Base-by-base conservation (phyloP, 2,329 filamentous ascomycete species). In the Hansfordia pulvinata region DNA sequence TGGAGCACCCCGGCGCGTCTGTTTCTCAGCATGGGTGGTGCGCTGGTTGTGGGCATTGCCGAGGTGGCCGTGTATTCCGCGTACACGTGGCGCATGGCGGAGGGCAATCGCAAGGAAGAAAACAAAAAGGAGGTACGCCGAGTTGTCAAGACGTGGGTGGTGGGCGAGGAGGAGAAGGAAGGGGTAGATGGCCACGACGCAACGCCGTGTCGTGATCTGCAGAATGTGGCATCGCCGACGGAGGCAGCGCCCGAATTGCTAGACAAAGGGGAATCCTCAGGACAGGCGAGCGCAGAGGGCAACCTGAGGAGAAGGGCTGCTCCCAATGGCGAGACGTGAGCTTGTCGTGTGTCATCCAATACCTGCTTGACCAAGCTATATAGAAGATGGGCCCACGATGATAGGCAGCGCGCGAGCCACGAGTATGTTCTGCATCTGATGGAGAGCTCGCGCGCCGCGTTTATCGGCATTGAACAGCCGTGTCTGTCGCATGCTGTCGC, bases 31-130 rank as follows among this genome's bases (percentile, higher is more conserved):
- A 63, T 90, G 56, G 69, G 66, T 6, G 78, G 80, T 2, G 76
- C 74, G 33, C 53, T 76, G 2, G 43, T 80, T 0, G 77, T 88
- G 0, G 80, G 71, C 2, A 54, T 84, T 18, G 80, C 80, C 0
- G 82, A 90, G 48, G 77, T 88, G 1, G 75, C 68, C 1, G 75
- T 90, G 5, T 88, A 88, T 43, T 66, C 67, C 6, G 77, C 75
- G 4, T 90, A 85, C 43, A 61, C 83, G 23, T 71, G 77, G 58
- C 69, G 78, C 33, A 62, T 86, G 40, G 61, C 64, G 1, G 66
- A 84, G 38, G 76, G 76, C 2, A 81, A 76, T 46, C 59, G 60
- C 35, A 69, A 63, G 36, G 73, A 79, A 35, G 62, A 58, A 30
- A 63, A 59, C 30, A 56, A 63, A 21, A 64, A 63, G 19, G 81